Evolutionary conservation across 805 yeast species (phyloP).

Genomic region (Debaryomyces hansenii): DNA sequence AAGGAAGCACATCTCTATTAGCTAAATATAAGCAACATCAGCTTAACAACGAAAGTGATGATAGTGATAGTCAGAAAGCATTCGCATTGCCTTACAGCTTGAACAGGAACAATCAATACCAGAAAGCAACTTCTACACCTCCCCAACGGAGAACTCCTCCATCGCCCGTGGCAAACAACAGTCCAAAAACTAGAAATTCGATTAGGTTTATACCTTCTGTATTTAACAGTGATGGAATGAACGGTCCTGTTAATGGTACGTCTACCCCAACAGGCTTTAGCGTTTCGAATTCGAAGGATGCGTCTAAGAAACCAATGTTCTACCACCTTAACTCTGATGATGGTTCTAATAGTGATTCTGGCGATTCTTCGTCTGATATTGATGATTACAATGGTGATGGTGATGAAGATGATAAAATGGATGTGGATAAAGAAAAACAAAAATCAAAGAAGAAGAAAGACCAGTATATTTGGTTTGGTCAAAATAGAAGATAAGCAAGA

Average conservation of each 20-base stretch:
- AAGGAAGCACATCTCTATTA: slow-evolving; percentile 11
- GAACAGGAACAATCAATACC: background rate
- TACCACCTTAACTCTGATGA: slow-evolving; percentile 26
- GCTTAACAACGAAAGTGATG: slow-evolving; percentile 15
- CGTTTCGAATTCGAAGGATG: background rate
- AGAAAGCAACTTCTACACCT: background rate
- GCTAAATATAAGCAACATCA: slow-evolving; percentile 17
- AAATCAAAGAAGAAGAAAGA: slow-evolving; percentile 8
- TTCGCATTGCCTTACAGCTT: slow-evolving; percentile 14
- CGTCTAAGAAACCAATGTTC: slow-evolving; percentile 23
- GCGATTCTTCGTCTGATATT: slow-evolving; percentile 3
- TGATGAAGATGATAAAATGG: slow-evolving; percentile 9
- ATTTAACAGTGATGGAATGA: slow-evolving; percentile 6
- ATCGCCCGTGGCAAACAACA: background rate
- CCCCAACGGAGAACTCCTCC: background rate
- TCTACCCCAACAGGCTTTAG: slow-evolving; percentile 2
- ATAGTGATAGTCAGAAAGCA: slow-evolving; percentile 5
- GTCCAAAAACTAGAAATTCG: slow-evolving; percentile 22
- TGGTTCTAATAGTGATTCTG: slow-evolving; percentile 5
- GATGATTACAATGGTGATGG: slow-evolving; percentile 16
- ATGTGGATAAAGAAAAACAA: slow-evolving; percentile 1
- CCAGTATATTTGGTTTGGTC: slow-evolving; percentile 41
- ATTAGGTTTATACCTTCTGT: slow-evolving; percentile 32
- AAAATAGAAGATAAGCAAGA: slow-evolving; percentile 19
- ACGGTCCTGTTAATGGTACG: slow-evolving; percentile 4